Evolutionary conservation across 179 eudicot species (phyloP).

Genomic region (Silene vulgaris): DNA sequence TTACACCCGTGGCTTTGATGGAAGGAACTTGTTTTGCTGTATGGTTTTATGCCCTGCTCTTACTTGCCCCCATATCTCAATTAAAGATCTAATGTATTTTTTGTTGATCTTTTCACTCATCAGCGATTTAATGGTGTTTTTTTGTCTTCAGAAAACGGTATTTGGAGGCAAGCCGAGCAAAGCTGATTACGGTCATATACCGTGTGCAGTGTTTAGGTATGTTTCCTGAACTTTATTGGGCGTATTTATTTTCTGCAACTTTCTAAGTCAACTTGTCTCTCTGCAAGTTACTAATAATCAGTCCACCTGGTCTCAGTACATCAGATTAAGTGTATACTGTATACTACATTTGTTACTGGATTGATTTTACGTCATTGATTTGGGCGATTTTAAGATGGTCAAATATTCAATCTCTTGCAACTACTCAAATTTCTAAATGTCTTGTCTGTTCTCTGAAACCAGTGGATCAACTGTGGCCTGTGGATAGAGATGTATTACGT

Average conservation of each 20-base stretch:
- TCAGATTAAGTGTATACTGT: not conserved
- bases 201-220: slow-evolving; percentile 93
- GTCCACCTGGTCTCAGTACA: not conserved
- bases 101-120: slow-evolving; percentile 7
- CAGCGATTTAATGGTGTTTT: not conserved
- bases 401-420: not conserved
- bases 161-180: slow-evolving; percentile 68
- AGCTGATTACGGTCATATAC: slow-evolving; percentile 65
- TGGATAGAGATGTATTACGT: not conserved
- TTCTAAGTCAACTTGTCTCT: slow-evolving; percentile 7
- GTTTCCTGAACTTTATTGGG: not conserved
- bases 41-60: slow-evolving; percentile 27
- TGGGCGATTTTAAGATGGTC: not conserved
- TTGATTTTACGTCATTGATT: not conserved
- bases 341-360: not conserved
- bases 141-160: slow-evolving; percentile 65
- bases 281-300: not conserved
- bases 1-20: slow-evolving; percentile 98
- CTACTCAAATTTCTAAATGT: not conserved
- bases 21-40: slow-evolving; percentile 94
- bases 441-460: not conserved
- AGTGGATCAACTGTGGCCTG: not conserved
- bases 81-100: not conserved
- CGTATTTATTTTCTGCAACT: slow-evolving; percentile 8
- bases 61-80: not conserved